phyloP scores from a whole-genome alignment of 164 flowering plant genomes.

The Berberis thunbergii region DNA sequence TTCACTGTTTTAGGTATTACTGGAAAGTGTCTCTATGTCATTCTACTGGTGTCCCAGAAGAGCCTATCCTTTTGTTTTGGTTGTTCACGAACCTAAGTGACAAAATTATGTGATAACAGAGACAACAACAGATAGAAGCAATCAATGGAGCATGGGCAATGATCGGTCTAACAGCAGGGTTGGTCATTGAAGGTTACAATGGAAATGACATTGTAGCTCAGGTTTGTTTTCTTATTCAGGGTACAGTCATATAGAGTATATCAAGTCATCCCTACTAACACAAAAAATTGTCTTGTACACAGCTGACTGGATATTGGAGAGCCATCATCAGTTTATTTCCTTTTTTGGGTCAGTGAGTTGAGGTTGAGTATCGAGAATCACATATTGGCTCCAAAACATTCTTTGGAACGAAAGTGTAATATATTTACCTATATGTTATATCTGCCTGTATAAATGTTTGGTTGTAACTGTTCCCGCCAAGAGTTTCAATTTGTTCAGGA shows the following conservation, averaged over 20 bases:
- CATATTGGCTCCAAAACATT: too few relatives aligned
- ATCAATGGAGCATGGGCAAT: slow-evolving; percentile 97
- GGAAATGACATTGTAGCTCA: slow-evolving; percentile 61
- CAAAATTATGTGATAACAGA: slow-evolving; percentile 21
- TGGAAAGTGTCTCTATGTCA: background rate
- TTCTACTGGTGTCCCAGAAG: background rate
- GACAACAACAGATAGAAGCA: slow-evolving; percentile 74
- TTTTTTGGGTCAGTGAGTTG: background rate
- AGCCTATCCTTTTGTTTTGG: background rate
- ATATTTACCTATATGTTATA: too few relatives aligned
- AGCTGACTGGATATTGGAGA: slow-evolving; percentile 66
- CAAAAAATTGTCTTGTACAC: slow-evolving; percentile 1
- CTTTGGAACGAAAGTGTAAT: too few relatives aligned
- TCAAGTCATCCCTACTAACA: too few relatives aligned
- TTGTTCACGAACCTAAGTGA: background rate
- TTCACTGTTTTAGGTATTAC: background rate
- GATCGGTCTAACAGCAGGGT: slow-evolving; percentile 82
- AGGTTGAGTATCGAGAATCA: background rate
- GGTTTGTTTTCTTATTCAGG: slow-evolving; percentile 28
- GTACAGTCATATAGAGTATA: background rate
- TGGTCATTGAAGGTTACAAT: slow-evolving; percentile 75
- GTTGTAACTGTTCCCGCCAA: too few relatives aligned
- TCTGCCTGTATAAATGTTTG: too few relatives aligned
- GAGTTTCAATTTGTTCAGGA: too few relatives aligned
- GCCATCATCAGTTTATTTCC: slow-evolving; percentile 16